A percentile compares a stretch with the other conserved stretches of the same genome.
phyloP scores from a whole-genome alignment of 192 early-diverging fungal species.

The Mycoemilia scoparia region DNA sequence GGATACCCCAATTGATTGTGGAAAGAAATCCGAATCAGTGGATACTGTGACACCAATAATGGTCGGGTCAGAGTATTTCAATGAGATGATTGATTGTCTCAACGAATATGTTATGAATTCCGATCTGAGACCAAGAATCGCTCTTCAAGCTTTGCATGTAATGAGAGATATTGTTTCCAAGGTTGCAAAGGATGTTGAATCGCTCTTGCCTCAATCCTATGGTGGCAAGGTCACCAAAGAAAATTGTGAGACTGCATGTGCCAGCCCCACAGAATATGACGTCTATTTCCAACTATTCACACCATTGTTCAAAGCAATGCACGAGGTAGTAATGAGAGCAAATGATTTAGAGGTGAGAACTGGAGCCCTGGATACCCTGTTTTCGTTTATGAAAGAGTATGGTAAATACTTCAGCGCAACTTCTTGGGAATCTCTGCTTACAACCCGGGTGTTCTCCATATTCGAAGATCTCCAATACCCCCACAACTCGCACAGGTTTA shows the following conservation, averaged over 20 bases:
- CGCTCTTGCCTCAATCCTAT: constrained; percentile 7
- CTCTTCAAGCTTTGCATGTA: constrained; percentile 17
- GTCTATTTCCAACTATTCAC: constrained; percentile 60
- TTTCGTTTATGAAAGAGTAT: constrained; percentile 60
- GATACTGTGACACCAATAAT: no score
- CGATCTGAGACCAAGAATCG: constrained; percentile 12
- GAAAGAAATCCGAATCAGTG: no score
- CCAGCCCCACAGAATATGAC: constrained; percentile 29
- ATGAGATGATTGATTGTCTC: constrained; percentile 24
- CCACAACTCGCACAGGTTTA: constrained; percentile 35
- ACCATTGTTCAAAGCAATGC: constrained; percentile 71
- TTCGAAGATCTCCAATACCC: constrained; percentile 65
- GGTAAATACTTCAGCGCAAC: constrained; percentile 51
- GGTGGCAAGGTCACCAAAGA: constrained; percentile 13
- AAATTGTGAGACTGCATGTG: constrained; percentile 3
- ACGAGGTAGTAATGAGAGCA: constrained; percentile 78
- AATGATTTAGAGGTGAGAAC: constrained; percentile 84
- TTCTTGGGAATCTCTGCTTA: constrained; percentile 67
- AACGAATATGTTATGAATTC: constrained; percentile 18
- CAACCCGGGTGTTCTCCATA: constrained; percentile 74
- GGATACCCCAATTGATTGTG: no score
- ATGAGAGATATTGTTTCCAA: no score
- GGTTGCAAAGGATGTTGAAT: no score
- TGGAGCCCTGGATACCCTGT: constrained; percentile 64
- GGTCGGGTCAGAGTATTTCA: constrained; percentile 21